phyloP scores from a whole-genome alignment of 2,329 filamentous ascomycete genomes.

The Cercospora beticola region DNA sequence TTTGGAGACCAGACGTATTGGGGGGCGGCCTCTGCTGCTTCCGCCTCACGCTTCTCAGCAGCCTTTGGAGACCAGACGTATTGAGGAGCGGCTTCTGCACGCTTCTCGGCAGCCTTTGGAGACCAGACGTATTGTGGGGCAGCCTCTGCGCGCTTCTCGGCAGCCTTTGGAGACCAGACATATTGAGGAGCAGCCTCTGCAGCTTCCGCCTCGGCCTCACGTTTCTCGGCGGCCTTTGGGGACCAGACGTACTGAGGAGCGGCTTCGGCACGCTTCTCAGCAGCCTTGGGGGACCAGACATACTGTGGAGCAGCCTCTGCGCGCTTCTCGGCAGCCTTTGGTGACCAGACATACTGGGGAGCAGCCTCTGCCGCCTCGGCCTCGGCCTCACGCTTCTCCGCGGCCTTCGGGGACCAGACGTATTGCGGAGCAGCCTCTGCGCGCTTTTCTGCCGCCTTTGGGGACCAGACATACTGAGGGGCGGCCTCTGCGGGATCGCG shows the following conservation, averaged over 20 bases:
- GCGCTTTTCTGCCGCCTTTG: background rate
- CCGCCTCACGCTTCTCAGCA: background rate
- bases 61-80: background rate
- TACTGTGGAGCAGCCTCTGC: background rate
- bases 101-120: too few species aligned
- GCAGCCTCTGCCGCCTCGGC: background rate
- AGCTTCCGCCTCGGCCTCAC: background rate
- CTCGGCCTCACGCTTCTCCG: background rate
- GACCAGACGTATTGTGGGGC: too few species aligned
- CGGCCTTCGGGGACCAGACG: background rate
- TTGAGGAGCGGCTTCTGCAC: background rate
- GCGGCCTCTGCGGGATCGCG: background rate
- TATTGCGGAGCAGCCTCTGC: background rate
- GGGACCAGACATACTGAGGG: background rate
- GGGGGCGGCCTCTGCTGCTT: background rate
- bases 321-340: background rate
- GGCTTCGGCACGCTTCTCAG: background rate
- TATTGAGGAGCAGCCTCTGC: background rate
- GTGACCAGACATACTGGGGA: background rate
- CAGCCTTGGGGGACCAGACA: background rate
- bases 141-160: background rate
- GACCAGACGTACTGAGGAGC: too few species aligned
- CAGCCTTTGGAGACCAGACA: background rate
- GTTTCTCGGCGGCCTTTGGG: too few species aligned
- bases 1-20: background rate